Evolutionary conservation across 2,329 filamentous ascomycete genomes (phyloP), one percentile per base, ranked within the genome.

Genomic region (Fusarium bactridioides): DNA sequence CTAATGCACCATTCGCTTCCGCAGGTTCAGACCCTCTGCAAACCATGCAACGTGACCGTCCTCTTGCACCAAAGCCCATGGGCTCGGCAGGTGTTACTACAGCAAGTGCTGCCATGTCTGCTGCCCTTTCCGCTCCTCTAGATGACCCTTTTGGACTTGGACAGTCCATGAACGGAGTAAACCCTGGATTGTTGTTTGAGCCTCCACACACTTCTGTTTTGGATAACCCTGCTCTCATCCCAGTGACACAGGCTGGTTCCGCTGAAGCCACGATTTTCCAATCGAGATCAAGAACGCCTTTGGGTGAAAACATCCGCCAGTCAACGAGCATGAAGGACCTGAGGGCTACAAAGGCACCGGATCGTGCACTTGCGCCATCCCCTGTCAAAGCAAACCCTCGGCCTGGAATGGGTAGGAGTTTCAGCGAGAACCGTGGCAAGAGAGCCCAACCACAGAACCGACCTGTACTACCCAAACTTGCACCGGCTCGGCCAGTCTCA

Each of bases 141-240:
- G 86, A 88, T 13, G 84, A 89, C 66, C 82, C 86, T 1, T 90
- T 90, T 72, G 81, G 83, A 29, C 82, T 86, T 33, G 80, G 84
- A 41, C 83, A 80, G 51, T 81, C 84, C 10, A 82, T 79, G 33
- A 83, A 83, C 12, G 86, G 83, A n/a, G 88, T 91, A 10, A 84
- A 91, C 72, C 89, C 89, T 4, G 89, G 87, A 12, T 81, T 91
- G 21, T 80, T 91, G 12, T 88, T 89, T 76, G 87, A 86, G 69
- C 83, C 84, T 16, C 85, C 87, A 29, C 83, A 83, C 18, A 86
- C 86, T 25, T 84, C 86, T 7, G 77, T 79, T 59, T 83, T 87
- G 80, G 83, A 86, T 44, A 67, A 82, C 29, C 63, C 68, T 74
- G 77, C 77, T 51, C 84, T 81, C 47, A 75, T 78, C 43, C 66